phyloP scores from a whole-genome alignment of 805 yeast species.

The Spathaspora girioi region DNA sequence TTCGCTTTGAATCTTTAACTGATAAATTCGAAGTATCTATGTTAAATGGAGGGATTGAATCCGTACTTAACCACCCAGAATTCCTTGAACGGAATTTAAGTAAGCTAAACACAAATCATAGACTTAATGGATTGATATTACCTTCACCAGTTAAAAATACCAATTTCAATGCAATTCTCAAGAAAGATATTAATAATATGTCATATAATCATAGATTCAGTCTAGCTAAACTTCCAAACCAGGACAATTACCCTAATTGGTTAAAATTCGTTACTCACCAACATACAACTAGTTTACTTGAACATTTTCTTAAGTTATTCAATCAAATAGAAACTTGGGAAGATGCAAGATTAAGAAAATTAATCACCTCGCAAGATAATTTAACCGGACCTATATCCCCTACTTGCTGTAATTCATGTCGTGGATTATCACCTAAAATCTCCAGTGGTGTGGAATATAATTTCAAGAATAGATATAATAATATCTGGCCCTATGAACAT shows the following conservation, averaged over 20 bases:
- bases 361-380: constrained; percentile 20
- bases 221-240: constrained; percentile 17
- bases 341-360: constrained; percentile 21
- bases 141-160: constrained; percentile 37
- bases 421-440: constrained; percentile 32
- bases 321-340: constrained; percentile 36
- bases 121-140: constrained; percentile 37
- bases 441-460: constrained; percentile 45
- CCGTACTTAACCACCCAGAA: not conserved
- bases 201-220: constrained; percentile 13
- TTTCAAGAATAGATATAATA: constrained; percentile 42
- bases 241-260: constrained; percentile 30
- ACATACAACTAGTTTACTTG: constrained; percentile 13
- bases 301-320: constrained; percentile 26
- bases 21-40: constrained; percentile 17
- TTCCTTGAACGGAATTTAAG: not conserved
- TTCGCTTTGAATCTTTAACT: constrained; percentile 12
- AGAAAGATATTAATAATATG: constrained; percentile 14
- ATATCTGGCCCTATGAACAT: constrained; percentile 49
- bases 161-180: constrained; percentile 34
- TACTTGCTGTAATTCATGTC: constrained; percentile 41
- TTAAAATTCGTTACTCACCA: constrained; percentile 17
- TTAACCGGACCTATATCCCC: constrained; percentile 7
- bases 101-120: not conserved
- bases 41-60: constrained; percentile 25